Base-by-base conservation (phyloP, 352 stramenopile genomes). In the Phytophthora aleatoria region DNA sequence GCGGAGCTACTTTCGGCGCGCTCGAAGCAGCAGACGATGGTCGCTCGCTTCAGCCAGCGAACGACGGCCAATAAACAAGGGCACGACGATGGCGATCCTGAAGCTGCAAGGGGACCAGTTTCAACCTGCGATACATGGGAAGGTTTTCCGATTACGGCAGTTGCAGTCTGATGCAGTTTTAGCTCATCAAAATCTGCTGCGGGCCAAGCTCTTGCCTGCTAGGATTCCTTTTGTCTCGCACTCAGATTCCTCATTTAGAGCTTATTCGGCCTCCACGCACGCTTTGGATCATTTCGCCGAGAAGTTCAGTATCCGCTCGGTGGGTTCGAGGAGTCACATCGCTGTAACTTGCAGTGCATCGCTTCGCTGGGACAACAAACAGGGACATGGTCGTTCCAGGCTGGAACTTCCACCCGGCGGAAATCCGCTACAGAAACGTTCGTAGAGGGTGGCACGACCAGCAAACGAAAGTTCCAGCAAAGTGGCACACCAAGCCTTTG, bases 121-220 rank as follows among this genome's bases (percentile, higher is more conserved):
- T 45, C 30, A 54, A 52, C 41, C 15, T 45, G 53, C 43, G 55
- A 48, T 61, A 48, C 39, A 24, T 13, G 24, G 55, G 26, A 49
- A n/a, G 43, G 33, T 42, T 38, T 42, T 31, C 20, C 31, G 56
- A 56, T 63, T 63, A 55, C 47, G 47, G 57, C 57, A 64, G 47
- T 50, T 36, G 44, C 28, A 9, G 20, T 38, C 38, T 36, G 31
- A 16, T 41, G 35, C 35, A 41, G 12, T 41, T 41, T 41, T 41
- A n/a, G 12, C 35, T 41, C 12, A 6, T n/a, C 35, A 41, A 41
- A 41, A 41, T 41, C 35, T 41, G n/a, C 12, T 41, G 35, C 35
- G 35, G 12, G 35, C 12, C 7, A 33, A 7, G 4, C 28, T 33
- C 7, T 33, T 33, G 28, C 28, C 10, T 6, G 6, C 31, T 36